Evolutionary conservation across 495 filamentous ascomycete species (phyloP).

Genomic region (Annulohypoxylon nitens): DNA sequence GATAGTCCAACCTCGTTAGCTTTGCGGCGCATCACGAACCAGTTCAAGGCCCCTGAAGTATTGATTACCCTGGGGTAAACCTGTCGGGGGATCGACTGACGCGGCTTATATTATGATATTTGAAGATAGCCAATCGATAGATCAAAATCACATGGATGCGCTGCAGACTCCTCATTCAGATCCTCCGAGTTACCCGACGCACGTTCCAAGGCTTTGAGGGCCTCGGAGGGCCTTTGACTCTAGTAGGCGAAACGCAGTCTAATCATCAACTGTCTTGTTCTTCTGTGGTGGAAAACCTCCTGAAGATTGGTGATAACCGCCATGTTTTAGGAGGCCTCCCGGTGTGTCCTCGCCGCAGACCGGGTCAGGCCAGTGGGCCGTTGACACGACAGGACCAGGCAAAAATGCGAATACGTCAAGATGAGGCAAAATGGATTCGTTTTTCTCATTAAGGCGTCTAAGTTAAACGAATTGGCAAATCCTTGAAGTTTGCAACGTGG

Average conservation of each 20-base stretch:
- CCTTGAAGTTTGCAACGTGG: conserved; percentile 22
- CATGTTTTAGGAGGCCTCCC: conserved; percentile 33
- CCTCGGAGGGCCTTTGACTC: neutral
- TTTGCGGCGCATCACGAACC: neutral
- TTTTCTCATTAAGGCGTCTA: conserved; percentile 5
- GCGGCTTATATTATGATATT: conserved; percentile 20
- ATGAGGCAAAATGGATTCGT: conserved; percentile 33
- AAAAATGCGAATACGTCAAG: conserved; percentile 28
- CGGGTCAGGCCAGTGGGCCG: conserved; percentile 40
- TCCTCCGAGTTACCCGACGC: neutral
- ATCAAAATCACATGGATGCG: conserved; percentile 17
- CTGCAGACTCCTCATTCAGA: conserved; percentile 20
- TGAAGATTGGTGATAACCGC: conserved; percentile 9
- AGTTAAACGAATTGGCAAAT: conserved; percentile 25
- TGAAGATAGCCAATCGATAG: conserved; percentile 26
- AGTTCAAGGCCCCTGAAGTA: conserved; percentile 16
- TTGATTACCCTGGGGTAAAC: conserved; percentile 3
- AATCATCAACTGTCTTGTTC: conserved; percentile 13
- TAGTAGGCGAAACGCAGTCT: conserved; percentile 21
- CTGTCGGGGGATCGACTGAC: conserved; percentile 14
- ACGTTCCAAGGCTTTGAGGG: neutral
- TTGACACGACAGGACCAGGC: conserved; percentile 35
- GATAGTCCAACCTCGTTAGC: conserved; percentile 11
- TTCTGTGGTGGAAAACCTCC: conserved; percentile 7
- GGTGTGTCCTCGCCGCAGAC: conserved; percentile 33